These are phyloP conservation scores for Intubia oerlemansii DNA, from an alignment of 2,329 filamentous ascomycete genomes.

Conservation along the genomic window DNA sequence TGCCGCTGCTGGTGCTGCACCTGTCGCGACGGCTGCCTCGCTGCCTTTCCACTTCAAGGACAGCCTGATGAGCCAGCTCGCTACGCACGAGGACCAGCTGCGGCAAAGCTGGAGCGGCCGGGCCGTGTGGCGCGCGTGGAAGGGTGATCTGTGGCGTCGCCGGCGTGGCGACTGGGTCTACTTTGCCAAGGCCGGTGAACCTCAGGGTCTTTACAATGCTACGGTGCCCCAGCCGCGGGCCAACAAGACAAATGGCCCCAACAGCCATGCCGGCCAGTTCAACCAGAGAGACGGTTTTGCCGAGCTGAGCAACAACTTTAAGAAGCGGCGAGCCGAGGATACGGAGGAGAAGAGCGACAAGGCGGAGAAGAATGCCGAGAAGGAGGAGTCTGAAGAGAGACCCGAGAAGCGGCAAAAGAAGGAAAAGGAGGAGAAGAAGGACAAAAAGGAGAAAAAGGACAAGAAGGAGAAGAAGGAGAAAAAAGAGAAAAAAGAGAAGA, in stretches of 20 bases:
- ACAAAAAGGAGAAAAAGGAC: background rate
- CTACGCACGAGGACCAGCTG: slow-evolving; percentile 24
- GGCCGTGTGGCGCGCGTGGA: slow-evolving; percentile 35
- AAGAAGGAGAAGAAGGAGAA: slow-evolving; percentile 1
- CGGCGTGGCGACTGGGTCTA: slow-evolving; percentile 30
- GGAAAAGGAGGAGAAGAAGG: background rate
- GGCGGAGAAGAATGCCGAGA: slow-evolving; percentile 1
- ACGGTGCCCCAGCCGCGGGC: slow-evolving; percentile 14
- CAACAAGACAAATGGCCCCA: background rate
- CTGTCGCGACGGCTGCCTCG: slow-evolving; percentile 15
- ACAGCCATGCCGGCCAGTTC: too few species aligned
- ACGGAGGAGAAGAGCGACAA: slow-evolving; percentile 2
- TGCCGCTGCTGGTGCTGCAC: too few species aligned
- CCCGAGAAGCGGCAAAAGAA: slow-evolving; percentile 1
- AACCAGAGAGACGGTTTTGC: background rate
- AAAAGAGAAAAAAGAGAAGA: background rate
- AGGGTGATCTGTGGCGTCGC: slow-evolving; percentile 34
- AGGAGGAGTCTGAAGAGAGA: slow-evolving; percentile 3
- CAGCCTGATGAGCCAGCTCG: slow-evolving; percentile 26
- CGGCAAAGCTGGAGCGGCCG: slow-evolving; percentile 32
- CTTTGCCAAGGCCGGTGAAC: slow-evolving; percentile 31
- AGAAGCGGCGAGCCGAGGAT: background rate
- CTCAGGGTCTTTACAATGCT: slow-evolving; percentile 13
- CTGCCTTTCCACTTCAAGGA: slow-evolving; percentile 38
- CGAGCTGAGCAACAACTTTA: background rate